Evolutionary conservation across 192 early-diverging fungal genomes (phyloP), one percentile per base, ranked within the genome.

Genomic region (Coemansia sp.): DNA sequence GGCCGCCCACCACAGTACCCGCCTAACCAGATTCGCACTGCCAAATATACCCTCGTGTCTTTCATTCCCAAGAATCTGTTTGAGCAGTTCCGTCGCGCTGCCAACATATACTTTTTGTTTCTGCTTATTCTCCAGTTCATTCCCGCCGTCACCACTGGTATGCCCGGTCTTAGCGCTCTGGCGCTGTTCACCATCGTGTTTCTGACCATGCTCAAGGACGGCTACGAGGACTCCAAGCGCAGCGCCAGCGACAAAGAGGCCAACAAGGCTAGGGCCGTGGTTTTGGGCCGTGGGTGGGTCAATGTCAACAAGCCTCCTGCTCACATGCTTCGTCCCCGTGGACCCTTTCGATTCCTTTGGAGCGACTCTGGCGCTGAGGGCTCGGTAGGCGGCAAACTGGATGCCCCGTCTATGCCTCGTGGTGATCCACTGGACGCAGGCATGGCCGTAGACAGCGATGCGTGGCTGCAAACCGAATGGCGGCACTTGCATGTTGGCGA

Each of bases 21-120:
- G 25, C 76, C 80, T 67, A 98, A 98, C 83, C 87, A 90, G 68
- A 87, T 98, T 29, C 79, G 85, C 38, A 98, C 96, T 0, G 85
- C 89, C 20, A 99, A 98, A 76, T 99, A 99, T 84, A 93, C 93
- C 6, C 71, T 91, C 5, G 54, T 93, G 11, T 90, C 91, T 0
- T 99, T 98, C 78, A 74, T 99, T 16, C 96, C 96, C 18, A 96
- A 95, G 73, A 97, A 97, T 65, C 72, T 99, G 61, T 92, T 93
- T 73, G 96, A 98, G 86, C 96, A 99, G 84, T 99, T 99, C 76
- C 90, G 93, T 7, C 87, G 89, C 40, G 85, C 96, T 7, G 97
- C 97, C 51, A 99, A 99, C 75, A 85, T 97, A 31, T 99, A 96
- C 75, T 99, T 99, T 73, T 74, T 96, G 54, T 90, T 91, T 60